Percentiles rank a stretch among this genome's conserved stretches.
Evolutionary conservation across 129 eudicot species (phyloP).

Genomic region (Lactuca saligna): DNA sequence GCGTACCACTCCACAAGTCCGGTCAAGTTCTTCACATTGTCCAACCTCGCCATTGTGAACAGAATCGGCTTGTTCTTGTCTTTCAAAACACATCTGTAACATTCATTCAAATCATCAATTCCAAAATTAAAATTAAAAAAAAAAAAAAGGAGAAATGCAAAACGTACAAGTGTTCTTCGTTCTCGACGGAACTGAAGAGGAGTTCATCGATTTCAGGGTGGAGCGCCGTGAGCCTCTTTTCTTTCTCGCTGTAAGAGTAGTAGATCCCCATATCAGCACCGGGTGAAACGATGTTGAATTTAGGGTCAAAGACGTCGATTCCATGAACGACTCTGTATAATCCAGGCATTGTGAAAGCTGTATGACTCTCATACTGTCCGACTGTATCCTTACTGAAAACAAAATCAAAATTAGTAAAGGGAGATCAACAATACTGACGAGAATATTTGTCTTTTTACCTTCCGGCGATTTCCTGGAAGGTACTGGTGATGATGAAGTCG

Average conservation of each 20-base stretch:
- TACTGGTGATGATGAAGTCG: constrained; percentile 93
- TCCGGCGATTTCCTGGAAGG: constrained; percentile 97
- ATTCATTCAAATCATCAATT: background rate
- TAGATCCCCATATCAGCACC: constrained; percentile 85
- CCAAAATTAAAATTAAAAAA: background rate
- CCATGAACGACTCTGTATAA: constrained; percentile 94
- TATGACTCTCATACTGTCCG: constrained; percentile 95
- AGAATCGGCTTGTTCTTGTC: constrained; percentile 45
- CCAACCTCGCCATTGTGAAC: constrained; percentile 48
- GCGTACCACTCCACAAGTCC: constrained; percentile 54
- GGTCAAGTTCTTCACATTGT: constrained; percentile 46
- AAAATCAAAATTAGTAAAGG: constrained; percentile 7
- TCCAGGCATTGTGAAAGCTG: constrained; percentile 90
- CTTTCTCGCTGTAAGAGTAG: constrained; percentile 66
- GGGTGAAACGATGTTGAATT: constrained; percentile 90
- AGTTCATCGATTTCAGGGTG: constrained; percentile 90
- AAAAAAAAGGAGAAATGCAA: background rate
- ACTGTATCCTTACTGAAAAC: constrained; percentile 75
- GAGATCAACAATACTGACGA: background rate
- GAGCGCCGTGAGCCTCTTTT: constrained; percentile 67
- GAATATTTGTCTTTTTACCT: constrained; percentile 37
- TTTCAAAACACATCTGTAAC: constrained; percentile 41
- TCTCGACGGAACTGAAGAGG: constrained; percentile 76
- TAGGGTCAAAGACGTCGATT: constrained; percentile 86
- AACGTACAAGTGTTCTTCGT: constrained; percentile 81